Evolutionary conservation across 2,329 filamentous ascomycete species (phyloP), one percentile per base, ranked within the genome.

Genomic region (Colletotrichum sojae): DNA sequence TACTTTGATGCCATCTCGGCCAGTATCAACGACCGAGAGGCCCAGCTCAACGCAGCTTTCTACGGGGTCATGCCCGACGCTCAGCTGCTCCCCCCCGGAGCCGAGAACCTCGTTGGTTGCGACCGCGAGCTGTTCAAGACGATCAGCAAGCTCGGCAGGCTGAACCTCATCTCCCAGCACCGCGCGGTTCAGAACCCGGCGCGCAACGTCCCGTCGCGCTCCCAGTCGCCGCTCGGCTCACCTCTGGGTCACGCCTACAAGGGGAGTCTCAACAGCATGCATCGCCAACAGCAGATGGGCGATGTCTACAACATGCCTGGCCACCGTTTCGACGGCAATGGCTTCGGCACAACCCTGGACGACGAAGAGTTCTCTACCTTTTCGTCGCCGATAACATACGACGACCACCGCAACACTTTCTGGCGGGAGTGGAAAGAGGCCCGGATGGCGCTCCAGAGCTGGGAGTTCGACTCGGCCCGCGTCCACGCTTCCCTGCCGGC

Each of bases 1-100:
- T 97, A 95, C 86, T 97, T 97, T 77, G 95, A 98, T 78, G 94
- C 95, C 63, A 94, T 98, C 82, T 94, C 94, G 0, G 94, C 94
- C 46, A 95, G 92, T 60, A 94, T 97, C 77, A 98, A 98, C 74
- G 93, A 97, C 79, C 90, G 95, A 59, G 95, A 98, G 80, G 90
- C 93, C 36, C 94, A 97, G 78, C 88, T 97, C 18, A 85, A 90
- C 71, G 88, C 89, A 13, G 85, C 89, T 31, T 90, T 93, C 75
- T 88, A 92, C 73, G 93, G 82, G 10, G 77, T 84, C 16, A 76
- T 81, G 54, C 76, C 83, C 1, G 86, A 86, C 48, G 79, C 84
- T 16, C 83, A 84, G 49, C 77, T 88, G 4, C 78, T 89, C 4
- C 84, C 86, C 0, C 78, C 90, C 71, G 91, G 92, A 2, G 83